phyloP scores from a whole-genome alignment of 2,329 filamentous ascomycete species.

The Calcarisporium arbuscula region DNA sequence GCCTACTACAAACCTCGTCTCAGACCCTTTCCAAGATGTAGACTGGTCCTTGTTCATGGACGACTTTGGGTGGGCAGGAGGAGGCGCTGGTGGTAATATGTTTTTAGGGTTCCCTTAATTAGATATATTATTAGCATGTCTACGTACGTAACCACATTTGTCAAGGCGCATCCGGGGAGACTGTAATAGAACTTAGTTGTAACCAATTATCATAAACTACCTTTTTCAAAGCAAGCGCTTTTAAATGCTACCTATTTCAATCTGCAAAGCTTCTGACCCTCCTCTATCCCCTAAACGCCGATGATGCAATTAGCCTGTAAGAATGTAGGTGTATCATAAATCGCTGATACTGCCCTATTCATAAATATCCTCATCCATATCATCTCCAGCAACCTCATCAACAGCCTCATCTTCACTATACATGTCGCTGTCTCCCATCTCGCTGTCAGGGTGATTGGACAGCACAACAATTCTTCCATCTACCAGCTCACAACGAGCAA shows the following conservation, averaged over 20 bases:
- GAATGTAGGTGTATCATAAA: too few relatives aligned
- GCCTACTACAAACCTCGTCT: conserved; percentile 4
- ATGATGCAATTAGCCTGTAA: too few relatives aligned
- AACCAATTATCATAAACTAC: too few relatives aligned
- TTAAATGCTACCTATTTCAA: too few relatives aligned
- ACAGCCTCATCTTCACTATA: conserved; percentile 65
- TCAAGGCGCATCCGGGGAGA: too few relatives aligned
- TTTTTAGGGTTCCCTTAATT: conserved; percentile 22
- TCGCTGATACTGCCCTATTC: conserved; percentile 23
- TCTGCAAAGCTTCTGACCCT: too few relatives aligned
- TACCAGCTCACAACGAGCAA: conserved; percentile 69
- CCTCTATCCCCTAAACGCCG: too few relatives aligned
- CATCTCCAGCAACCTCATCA: conserved; percentile 58
- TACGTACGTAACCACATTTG: too few relatives aligned
- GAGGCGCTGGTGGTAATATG: conserved; percentile 21
- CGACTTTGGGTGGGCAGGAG: conserved; percentile 39
- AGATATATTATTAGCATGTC: background rate
- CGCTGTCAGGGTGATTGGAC: conserved; percentile 68
- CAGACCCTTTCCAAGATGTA: conserved; percentile 36
- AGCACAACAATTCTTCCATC: conserved; percentile 76
- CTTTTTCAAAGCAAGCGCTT: too few relatives aligned
- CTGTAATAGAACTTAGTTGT: too few relatives aligned
- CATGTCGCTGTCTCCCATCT: conserved; percentile 59
- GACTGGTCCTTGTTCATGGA: conserved; percentile 46
- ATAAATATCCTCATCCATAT: conserved; percentile 54